phyloP scores from a whole-genome alignment of 148 eudicot species.

The Rhododendron vialii region DNA sequence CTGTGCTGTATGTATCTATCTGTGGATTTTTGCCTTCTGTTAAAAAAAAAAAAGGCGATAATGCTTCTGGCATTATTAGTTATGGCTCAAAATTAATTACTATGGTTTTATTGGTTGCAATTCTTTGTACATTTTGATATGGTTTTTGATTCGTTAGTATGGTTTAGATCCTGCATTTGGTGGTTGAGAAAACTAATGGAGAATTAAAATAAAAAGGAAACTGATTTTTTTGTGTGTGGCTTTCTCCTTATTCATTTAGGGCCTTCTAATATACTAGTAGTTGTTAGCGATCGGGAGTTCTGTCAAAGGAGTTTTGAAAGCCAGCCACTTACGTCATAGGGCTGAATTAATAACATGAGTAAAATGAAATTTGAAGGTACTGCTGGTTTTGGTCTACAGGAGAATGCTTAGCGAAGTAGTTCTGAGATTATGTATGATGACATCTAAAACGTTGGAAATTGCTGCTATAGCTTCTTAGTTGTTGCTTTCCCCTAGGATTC shows the following conservation, averaged over 20 bases:
- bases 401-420: not conserved
- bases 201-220: not conserved
- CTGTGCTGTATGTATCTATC: slow-evolving; percentile 70
- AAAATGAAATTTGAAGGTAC: not conserved
- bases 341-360: not conserved
- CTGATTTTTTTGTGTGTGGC: not conserved
- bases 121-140: not conserved
- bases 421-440: not conserved
- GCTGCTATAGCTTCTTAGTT: not conserved
- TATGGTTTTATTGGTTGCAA: not conserved
- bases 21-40: not conserved
- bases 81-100: not conserved
- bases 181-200: not conserved
- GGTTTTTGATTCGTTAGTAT: not conserved
- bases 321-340: not conserved
- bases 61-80: not conserved
- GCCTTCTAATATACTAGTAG: not conserved
- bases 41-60: not conserved
- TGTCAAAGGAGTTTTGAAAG: not conserved
- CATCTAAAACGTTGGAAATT: not conserved
- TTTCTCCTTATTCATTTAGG: not conserved
- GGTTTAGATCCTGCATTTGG: not conserved
- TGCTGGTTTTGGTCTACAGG: not conserved
- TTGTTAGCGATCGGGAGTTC: not conserved
- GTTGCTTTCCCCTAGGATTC: not conserved